These are phyloP conservation scores for Senna tora DNA, from an alignment of 306 rosid species.

Conservation along the genomic window DNA sequence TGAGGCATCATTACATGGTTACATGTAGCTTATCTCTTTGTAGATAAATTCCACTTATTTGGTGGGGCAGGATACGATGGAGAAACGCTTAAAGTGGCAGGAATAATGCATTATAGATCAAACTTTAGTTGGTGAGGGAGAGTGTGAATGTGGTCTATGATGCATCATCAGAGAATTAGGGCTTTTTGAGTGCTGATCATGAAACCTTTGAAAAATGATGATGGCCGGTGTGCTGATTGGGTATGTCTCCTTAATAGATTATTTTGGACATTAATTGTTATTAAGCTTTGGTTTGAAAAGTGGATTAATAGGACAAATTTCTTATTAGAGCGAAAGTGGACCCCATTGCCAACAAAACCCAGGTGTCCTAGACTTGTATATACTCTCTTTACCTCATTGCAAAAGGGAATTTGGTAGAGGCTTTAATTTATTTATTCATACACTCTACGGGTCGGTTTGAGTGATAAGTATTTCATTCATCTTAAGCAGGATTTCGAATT, in stretches of 20 bases:
- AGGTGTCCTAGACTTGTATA: neutral
- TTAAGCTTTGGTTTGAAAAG: neutral
- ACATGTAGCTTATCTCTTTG: neutral
- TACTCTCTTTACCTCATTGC: neutral
- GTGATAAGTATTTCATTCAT: too few relatives aligned
- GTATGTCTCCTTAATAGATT: neutral
- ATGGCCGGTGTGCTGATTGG: neutral
- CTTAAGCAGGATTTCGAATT: too few relatives aligned
- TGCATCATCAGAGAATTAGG: neutral
- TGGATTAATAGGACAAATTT: neutral
- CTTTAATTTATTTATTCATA: neutral
- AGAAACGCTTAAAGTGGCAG: neutral
- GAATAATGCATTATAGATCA: neutral
- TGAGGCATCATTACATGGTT: neutral
- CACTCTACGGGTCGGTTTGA: too few relatives aligned
- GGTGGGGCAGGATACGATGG: neutral
- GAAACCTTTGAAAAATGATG: slow-evolving; percentile 12
- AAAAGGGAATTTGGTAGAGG: neutral
- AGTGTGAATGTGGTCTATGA: neutral
- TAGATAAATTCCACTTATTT: neutral
- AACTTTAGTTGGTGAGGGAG: neutral
- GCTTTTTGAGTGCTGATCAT: neutral
- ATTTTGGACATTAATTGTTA: neutral
- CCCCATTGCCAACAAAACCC: too few relatives aligned
- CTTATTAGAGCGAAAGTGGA: neutral